A percentile compares a stretch with the other conserved stretches of the same genome.
These are phyloP conservation scores for Fusarium pseudocircinatum DNA, from an alignment of 2,329 filamentous ascomycete genomes.

Conservation along the genomic window DNA sequence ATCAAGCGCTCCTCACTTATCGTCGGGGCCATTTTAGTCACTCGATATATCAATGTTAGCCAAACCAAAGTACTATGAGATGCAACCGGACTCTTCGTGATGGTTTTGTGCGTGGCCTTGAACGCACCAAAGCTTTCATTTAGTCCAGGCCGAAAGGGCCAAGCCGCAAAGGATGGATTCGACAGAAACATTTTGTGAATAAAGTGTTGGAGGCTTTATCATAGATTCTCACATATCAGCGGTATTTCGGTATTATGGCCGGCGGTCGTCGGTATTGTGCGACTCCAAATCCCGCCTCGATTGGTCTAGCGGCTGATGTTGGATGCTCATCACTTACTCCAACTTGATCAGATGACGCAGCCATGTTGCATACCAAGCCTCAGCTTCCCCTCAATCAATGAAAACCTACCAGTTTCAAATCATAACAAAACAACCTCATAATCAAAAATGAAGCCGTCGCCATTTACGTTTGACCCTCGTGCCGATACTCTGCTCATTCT, in stretches of 20 bases:
- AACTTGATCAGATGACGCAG: slow-evolving; percentile 28
- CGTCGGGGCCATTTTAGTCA: background rate
- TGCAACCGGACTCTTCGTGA: background rate
- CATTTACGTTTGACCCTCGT: slow-evolving; percentile 19
- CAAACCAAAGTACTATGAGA: background rate
- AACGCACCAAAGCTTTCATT: background rate
- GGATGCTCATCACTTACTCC: slow-evolving; percentile 18
- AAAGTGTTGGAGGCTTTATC: too few species aligned
- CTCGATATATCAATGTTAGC: background rate
- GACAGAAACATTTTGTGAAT: background rate
- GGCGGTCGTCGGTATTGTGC: background rate
- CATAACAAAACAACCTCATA: background rate
- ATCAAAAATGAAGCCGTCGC: slow-evolving; percentile 13
- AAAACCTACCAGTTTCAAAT: background rate
- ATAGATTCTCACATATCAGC: background rate
- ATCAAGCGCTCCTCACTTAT: too few species aligned
- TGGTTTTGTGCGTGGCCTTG: background rate
- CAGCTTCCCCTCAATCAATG: slow-evolving; percentile 22
- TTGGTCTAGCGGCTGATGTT: slow-evolving; percentile 12
- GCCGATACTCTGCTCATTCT: slow-evolving; percentile 19
- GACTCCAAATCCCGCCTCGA: slow-evolving; percentile 7
- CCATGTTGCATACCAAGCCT: slow-evolving; percentile 15
- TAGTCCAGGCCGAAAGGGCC: background rate
- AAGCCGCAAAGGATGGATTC: background rate
- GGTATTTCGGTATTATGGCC: background rate